Evolutionary conservation across 1,284 basidiomycete species (phyloP).

Genomic region (Butyriboletus appendiculatus): DNA sequence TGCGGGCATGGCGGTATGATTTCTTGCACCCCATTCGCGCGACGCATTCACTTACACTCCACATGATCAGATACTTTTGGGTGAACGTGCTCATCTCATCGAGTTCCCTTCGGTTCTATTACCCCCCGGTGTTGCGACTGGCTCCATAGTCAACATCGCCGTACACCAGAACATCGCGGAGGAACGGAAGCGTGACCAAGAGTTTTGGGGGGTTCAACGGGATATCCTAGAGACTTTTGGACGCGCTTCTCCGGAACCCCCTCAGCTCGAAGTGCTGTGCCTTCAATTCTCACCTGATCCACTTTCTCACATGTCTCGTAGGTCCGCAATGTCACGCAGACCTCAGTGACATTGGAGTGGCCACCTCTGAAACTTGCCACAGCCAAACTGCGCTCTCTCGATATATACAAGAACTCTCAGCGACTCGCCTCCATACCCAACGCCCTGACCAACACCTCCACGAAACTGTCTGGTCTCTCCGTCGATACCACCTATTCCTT

Average conservation of each 20-base stretch:
- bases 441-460: constrained; percentile 79
- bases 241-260: constrained; percentile 64
- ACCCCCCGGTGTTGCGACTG: constrained; percentile 86
- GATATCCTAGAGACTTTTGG: constrained; percentile 81
- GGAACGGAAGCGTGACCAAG: constrained; percentile 76
- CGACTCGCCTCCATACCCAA: constrained; percentile 85
- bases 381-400: constrained; percentile 81
- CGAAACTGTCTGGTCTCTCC: constrained; percentile 88
- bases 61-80: constrained; percentile 74
- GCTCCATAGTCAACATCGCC: constrained; percentile 96
- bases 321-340: constrained; percentile 94
- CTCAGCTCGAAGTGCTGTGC: constrained; percentile 59
- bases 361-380: constrained; percentile 82
- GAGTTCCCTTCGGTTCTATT: constrained; percentile 94
- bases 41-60: constrained; percentile 4
- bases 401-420: constrained; percentile 89
- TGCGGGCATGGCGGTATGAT: constrained; percentile 76
- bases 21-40: constrained; percentile 3
- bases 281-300: background rate
- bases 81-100: constrained; percentile 90
- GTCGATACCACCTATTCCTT: constrained; percentile 90
- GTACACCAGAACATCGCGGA: constrained; percentile 81
- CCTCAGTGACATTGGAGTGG: constrained; percentile 94
- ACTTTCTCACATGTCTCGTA: constrained; percentile 34
- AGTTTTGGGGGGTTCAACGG: constrained; percentile 83